Evolutionary conservation across 768 basidiomycete genomes (phyloP), one percentile per base, ranked within the genome.

Genomic region (Boletus eberwhitei): DNA sequence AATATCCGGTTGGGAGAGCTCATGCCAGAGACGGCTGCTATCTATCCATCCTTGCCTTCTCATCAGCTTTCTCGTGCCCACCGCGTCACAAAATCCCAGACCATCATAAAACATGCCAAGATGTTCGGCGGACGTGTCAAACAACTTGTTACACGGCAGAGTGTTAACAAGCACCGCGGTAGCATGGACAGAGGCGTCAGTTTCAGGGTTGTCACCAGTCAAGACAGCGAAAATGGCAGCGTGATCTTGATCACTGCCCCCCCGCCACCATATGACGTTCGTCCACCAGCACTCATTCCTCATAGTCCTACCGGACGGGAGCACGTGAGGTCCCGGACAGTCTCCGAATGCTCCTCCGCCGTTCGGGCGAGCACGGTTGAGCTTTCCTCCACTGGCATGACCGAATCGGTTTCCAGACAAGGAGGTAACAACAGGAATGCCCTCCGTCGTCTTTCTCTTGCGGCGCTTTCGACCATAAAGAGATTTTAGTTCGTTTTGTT

Each of bases 211-310:
- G 50, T 60, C 52, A 57, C 66, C 6, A 55, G 46, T 22, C 64
- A 58, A 44, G 71, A 66, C n/a, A 72, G 71, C 46, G 70, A 62
- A 34, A 56, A 64, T 32, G 71, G 57, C 17, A 71, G 66, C 47
- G 62, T 71, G 36, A 60, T 69, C 38, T 45, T 72, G 48, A 71
- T 71, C 59, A 58, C 52, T 42, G 69, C 69, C 14, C 67, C 61
- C 22, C 64, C 70, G 12, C 66, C 60, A n/a, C 60, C 67, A 29
- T 69, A 67, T 40, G 57, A 67, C 34, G 39, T 22, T 44, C 32
- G 45, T 48, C 53, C 58, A 29, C 11, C 45, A 32, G 14, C 54
- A 14, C 46, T 37, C 36, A 21, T 45, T n/a, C 58, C 60, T 26
- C 56, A 49, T 16, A 44, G 46, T 42, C 32, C 48, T 35, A 24